Evolutionary conservation across 495 filamentous ascomycete genomes (phyloP).

Genomic region (Glutinoglossum americanum): DNA sequence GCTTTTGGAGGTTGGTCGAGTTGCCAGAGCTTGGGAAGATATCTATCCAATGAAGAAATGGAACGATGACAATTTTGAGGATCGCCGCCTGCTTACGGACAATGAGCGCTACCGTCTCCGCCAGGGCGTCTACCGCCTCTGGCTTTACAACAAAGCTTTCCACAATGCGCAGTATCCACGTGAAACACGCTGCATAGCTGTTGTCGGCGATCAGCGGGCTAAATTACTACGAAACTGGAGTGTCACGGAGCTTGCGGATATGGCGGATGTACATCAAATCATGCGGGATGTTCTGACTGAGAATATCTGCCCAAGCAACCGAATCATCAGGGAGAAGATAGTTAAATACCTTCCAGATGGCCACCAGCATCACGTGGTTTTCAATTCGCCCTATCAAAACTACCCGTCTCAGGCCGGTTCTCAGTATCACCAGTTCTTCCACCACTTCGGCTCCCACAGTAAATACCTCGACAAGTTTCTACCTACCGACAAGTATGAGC

Average conservation of each 20-base stretch:
- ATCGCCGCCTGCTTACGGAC: slow-evolving; percentile 36
- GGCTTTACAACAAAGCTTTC: slow-evolving; percentile 40
- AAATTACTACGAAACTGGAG: slow-evolving; percentile 35
- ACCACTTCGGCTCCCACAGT: slow-evolving; percentile 8
- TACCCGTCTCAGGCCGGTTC: slow-evolving; percentile 16
- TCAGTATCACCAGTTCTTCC: slow-evolving; percentile 4
- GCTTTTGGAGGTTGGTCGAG: slow-evolving; percentile 31
- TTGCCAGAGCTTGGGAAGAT: slow-evolving; percentile 39
- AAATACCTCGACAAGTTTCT: slow-evolving; percentile 13
- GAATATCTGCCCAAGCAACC: slow-evolving; percentile 38
- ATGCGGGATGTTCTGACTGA: slow-evolving; percentile 29
- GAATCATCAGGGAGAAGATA: slow-evolving; percentile 34
- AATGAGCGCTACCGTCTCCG: slow-evolving; percentile 39
- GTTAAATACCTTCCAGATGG: slow-evolving; percentile 29
- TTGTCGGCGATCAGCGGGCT: slow-evolving; percentile 25
- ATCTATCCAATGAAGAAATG: slow-evolving; percentile 53
- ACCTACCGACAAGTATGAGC: slow-evolving; percentile 15
- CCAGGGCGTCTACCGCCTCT: slow-evolving; percentile 45
- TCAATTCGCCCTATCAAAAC: slow-evolving; percentile 29
- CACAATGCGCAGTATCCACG: slow-evolving; percentile 27
- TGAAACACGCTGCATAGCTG: slow-evolving; percentile 22
- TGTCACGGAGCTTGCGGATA: slow-evolving; percentile 30
- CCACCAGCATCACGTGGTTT: slow-evolving; percentile 22
- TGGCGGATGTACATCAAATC: slow-evolving; percentile 27
- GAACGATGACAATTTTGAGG: slow-evolving; percentile 29